Evolutionary conservation across 169 alveolate genomes (phyloP), one percentile per base, ranked within the genome.

Genomic region (Neospora caninum): DNA sequence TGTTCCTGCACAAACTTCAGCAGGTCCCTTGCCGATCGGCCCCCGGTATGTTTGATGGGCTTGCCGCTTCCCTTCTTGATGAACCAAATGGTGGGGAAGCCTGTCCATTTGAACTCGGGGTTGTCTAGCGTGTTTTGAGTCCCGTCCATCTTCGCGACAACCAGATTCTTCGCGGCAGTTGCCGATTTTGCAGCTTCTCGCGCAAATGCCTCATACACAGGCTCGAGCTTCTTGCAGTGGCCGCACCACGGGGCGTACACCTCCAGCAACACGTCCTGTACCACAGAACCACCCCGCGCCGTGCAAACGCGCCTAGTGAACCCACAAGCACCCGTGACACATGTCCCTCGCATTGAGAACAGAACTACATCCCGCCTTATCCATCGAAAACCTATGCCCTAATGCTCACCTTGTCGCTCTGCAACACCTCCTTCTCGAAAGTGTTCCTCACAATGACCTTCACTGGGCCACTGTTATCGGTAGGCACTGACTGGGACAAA

Each of bases 191-290:
- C 84, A 38, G 43, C 95, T 38, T 87, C 49, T 20, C 93, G 96
- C 0, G 96, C 97, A 87, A 96, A 95, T 39, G 93, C 95, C 78
- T 87, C 95, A 96, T 96, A 96, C 54, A 93, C 95, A 31, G 99
- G 99, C 80, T 98, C 98, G 45, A 98, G 96, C 93, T 97, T 94
- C 95, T 99, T 98, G 97, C 99, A 99, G 97, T 98, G 99, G 45
- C 99, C 99, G 93, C 99, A 98, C 99, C 99, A 98, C 73, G 99
- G 99, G 36, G 99, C 99, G 88, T 98, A 98, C 94, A 98, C 98
- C 96, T 98, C 98, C 84, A 99, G 97, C 86, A 98, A 96, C 91
- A 98, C 99, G 94, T 98, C 99, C 94, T 97, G 92, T 1, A 83
- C 84, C 95, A 0, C 54, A 97, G 93, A 67, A 16, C 42, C 42